Conservation (phyloP, 352 stramenopile genomes). For the Phytophthora multivora region DNA sequence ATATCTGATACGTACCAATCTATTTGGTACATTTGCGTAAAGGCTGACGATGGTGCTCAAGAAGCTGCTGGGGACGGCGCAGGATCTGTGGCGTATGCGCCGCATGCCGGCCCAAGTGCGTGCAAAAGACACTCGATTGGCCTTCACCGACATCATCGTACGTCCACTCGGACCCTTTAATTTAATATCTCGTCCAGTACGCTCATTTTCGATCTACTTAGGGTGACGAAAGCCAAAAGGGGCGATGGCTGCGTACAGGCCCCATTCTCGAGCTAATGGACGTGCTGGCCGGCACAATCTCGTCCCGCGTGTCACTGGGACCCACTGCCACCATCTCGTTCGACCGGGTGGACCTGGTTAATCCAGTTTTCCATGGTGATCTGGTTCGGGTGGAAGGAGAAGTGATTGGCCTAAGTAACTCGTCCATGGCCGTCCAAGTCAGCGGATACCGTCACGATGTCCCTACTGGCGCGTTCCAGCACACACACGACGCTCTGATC, state of each 20-base stretch:
- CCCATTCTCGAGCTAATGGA: slow-evolving; percentile 66
- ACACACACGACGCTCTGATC: slow-evolving; percentile 64
- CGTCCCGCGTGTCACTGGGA: slow-evolving; percentile 39
- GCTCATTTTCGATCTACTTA: slow-evolving; percentile 4
- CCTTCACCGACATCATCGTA: slow-evolving; percentile 69
- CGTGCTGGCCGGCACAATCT: slow-evolving; percentile 50
- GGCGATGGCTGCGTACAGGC: slow-evolving; percentile 47
- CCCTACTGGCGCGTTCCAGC: slow-evolving; percentile 39
- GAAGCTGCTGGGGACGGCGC: slow-evolving; percentile 43
- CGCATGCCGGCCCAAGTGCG: slow-evolving; percentile 51
- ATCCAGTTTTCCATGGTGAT: slow-evolving; percentile 60
- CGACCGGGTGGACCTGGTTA: slow-evolving; percentile 58
- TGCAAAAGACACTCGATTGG: slow-evolving; percentile 53
- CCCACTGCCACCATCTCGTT: slow-evolving; percentile 58
- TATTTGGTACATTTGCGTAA: background rate
- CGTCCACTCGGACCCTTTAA: background rate
- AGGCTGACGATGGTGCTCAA: slow-evolving; percentile 41
- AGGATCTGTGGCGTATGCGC: slow-evolving; percentile 50
- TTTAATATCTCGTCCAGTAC: background rate
- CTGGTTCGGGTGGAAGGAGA: slow-evolving; percentile 59
- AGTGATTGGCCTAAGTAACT: slow-evolving; percentile 53
- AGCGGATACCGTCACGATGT: slow-evolving; percentile 57
- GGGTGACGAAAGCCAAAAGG: slow-evolving; percentile 57
- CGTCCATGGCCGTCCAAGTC: slow-evolving; percentile 60
- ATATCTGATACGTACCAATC: background rate